Evolutionary conservation across 805 yeast genomes (phyloP), one percentile per base, ranked within the genome.

Genomic region (Teunomyces gatunensis): DNA sequence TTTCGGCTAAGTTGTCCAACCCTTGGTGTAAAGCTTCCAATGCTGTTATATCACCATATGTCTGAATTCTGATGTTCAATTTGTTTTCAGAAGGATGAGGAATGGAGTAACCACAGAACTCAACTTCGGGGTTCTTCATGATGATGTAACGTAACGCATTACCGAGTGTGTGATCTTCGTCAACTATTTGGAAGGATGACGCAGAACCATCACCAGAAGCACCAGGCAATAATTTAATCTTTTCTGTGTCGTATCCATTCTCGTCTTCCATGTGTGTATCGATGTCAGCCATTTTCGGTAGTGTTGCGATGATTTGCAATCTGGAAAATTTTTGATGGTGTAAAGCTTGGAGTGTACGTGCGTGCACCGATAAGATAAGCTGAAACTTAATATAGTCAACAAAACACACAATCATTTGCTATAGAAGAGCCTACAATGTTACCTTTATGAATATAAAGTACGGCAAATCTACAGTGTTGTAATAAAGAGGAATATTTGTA

Each of bases 101-200:
- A 56, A 94, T 94, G 39, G 97, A 89, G 71, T 94, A 94, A 47
- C 99, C 99, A 64, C 98, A 92, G 67, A 94, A 94, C 64, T 94
- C 99, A 21, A 94, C 99, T 55, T 90, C 96, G 33, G 97, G 97
- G 58, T 94, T 94, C 71, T 92, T 91, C 96, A 94, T 90, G 58
- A 94, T 89, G 64, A 92, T 83, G 68, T 90, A 91, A 65, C 97
- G 83, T 45, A 94, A 78, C 5, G 98, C 87, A 61, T 94, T 94
- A 20, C 99, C 99, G 44, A 94, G 71, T 1, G 99, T 94, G 65
- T 94, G 99, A 69, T 94, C 99, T 68, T 94, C 99, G 56, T 90
- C 94, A 28, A 81, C 65, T 51, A 94, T 85, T 68, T 92, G 96
- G 73, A 94, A 94, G 4, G 97, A 89, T 0, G 96, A 97, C 23